Evolutionary conservation across 352 stramenopile species (phyloP), one percentile per base, ranked within the genome.

Genomic region (Phytophthora pseudosyringae): DNA sequence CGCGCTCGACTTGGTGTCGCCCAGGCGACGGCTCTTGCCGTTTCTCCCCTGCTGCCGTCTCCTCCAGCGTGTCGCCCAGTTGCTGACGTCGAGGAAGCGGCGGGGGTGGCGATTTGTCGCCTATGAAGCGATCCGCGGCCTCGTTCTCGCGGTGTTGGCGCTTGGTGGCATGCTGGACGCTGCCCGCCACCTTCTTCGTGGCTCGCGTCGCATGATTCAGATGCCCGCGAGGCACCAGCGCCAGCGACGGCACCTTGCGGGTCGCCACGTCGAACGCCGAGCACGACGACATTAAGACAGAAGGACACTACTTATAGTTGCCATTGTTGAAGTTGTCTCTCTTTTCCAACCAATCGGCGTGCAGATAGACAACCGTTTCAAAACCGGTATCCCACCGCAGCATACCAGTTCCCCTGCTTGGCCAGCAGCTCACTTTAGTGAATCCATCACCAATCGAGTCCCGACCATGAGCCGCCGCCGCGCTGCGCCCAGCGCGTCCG

Each of bases 171-270:
- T 31, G 31, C 31, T 71, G 36, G 7, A 47, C 35, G 18, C 49
- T 33, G 4, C 38, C 53, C 10, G 26, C 21, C 25, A 56, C 16
- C 26, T 64, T 71, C 26, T 67, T 64, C 11, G 68, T 45, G 26
- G 28, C 40, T 43, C 70, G 54, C 32, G 25, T 32, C 18, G 49
- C 32, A 16, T 60, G 32, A 25, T 72, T 56, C 4, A 83, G 32
- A 31, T 78, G 59, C 13, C 77, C 67, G 7, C 74, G 70, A n/a
- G 81, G 81, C 41, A 87, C 59, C 21, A 89, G 58, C 49, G 80
- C 80, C 21, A 90, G 65, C 5, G 58, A 78, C 38, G 78, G 80
- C 33, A 83, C 73, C 36, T 59, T 74, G 12, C 70, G 60, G 39
- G 32, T 64, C 25, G 67, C 32, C 9, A 69, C 59, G 28, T 73